These are phyloP conservation scores for Saturnispora quitensis DNA, from an alignment of 805 yeast genomes.

Conservation along the genomic window DNA sequence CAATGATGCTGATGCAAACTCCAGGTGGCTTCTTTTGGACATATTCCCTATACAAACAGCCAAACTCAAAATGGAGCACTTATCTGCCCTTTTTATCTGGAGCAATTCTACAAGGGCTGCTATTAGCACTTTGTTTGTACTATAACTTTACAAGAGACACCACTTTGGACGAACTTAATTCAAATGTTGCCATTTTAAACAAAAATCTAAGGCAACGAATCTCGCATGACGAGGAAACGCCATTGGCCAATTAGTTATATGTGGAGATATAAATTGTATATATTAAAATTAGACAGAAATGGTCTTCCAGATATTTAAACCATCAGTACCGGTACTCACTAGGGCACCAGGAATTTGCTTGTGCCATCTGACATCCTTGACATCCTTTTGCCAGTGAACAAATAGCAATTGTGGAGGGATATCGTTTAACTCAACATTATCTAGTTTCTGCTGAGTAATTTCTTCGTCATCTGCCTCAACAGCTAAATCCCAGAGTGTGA, in stretches of 20 bases:
- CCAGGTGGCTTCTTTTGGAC: slow-evolving; percentile 87
- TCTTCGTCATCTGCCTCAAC: slow-evolving; percentile 99
- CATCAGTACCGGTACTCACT: slow-evolving; percentile 92
- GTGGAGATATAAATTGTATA: not conserved
- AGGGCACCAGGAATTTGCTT: slow-evolving; percentile 92
- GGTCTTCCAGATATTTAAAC: slow-evolving; percentile 91
- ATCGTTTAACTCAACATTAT: slow-evolving; percentile 69
- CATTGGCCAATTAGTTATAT: slow-evolving; percentile 1
- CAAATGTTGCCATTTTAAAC: slow-evolving; percentile 13
- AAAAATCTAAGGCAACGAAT: slow-evolving; percentile 6
- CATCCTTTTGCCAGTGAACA: slow-evolving; percentile 97
- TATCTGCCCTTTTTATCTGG: slow-evolving; percentile 77
- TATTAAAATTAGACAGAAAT: slow-evolving; percentile 61
- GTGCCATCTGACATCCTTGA: slow-evolving; percentile 98
- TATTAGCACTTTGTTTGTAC: slow-evolving; percentile 56
- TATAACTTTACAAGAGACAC: slow-evolving; percentile 25
- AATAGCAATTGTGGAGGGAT: slow-evolving; percentile 93
- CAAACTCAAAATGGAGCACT: slow-evolving; percentile 78
- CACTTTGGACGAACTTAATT: slow-evolving; percentile 16
- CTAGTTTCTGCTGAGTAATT: slow-evolving; percentile 74
- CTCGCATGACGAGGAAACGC: slow-evolving; percentile 4
- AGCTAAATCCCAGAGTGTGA: slow-evolving; percentile 94
- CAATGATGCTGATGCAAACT: slow-evolving; percentile 79
- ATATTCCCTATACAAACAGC: slow-evolving; percentile 55
- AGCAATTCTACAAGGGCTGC: slow-evolving; percentile 53